Percentiles rank a stretch among this genome's conserved stretches.
These are phyloP conservation scores for Trichophyton benhamiae DNA, from an alignment of 2,329 filamentous ascomycete genomes.

Conservation along the genomic window DNA sequence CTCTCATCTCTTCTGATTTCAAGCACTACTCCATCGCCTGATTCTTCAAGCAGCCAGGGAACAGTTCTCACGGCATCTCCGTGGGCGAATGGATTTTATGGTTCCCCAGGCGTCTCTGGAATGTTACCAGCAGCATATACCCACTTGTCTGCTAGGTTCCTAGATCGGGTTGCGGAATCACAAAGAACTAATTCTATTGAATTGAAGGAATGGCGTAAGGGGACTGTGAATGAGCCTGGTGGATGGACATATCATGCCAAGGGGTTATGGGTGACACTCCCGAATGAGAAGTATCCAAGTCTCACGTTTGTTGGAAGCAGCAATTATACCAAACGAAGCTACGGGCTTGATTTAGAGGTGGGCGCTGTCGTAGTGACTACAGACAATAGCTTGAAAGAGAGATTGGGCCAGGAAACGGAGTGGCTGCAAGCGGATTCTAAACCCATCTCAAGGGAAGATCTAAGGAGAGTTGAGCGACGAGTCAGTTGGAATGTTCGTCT, in stretches of 20 bases:
- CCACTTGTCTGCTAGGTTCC: conserved; percentile 68
- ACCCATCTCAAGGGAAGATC: conserved; percentile 60
- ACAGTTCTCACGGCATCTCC: conserved; percentile 87
- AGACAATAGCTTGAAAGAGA: conserved; percentile 57
- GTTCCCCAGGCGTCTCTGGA: conserved; percentile 73
- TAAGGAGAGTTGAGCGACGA: conserved; percentile 66
- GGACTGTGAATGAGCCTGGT: conserved; percentile 63
- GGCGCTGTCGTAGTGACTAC: conserved; percentile 76
- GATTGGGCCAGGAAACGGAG: conserved; percentile 65
- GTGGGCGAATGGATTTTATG: conserved; percentile 89
- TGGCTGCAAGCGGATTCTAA: conserved; percentile 66
- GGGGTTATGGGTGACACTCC: conserved; percentile 71
- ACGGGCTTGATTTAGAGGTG: conserved; percentile 80
- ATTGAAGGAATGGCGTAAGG: conserved; percentile 77
- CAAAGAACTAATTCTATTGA: conserved; percentile 48
- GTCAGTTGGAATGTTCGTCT: conserved; percentile 75
- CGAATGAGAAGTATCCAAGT: conserved; percentile 50
- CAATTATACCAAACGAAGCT: conserved; percentile 92
- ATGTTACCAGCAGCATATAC: conserved; percentile 89
- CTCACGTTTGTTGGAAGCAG: conserved; percentile 80
- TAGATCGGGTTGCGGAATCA: conserved; percentile 48
- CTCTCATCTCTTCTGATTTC: conserved; percentile 68
- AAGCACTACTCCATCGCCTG: conserved; percentile 41
- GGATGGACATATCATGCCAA: conserved; percentile 99
- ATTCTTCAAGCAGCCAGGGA: conserved; percentile 40